Conservation (phyloP, 1,284 basidiomycete species). For the Crucibulum cyathiforme region DNA sequence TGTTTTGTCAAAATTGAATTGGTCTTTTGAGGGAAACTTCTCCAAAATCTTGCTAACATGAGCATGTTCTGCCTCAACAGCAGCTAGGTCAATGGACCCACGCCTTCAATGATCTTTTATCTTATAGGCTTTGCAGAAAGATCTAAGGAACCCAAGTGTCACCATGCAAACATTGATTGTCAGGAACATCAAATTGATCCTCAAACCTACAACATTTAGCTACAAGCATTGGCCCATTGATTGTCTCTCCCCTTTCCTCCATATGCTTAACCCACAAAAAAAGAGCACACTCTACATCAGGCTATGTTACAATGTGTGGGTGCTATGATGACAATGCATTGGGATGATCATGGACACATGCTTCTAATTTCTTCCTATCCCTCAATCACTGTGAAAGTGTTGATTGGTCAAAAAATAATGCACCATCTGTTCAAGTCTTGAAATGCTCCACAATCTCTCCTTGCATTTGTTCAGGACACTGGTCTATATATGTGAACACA, state of each 20-base stretch:
- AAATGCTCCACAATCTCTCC: slow-evolving; percentile 28
- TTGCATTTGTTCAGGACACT: slow-evolving; percentile 24
- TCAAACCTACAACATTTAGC: slow-evolving; percentile 35
- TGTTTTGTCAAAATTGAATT: slow-evolving; percentile 44
- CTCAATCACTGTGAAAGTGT: slow-evolving; percentile 19
- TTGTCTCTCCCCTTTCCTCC: slow-evolving; percentile 26
- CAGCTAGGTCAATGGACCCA: slow-evolving; percentile 34
- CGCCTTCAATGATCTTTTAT: slow-evolving; percentile 35
- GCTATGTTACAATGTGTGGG: slow-evolving; percentile 24
- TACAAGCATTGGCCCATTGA: slow-evolving; percentile 36
- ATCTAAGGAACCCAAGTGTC: slow-evolving; percentile 34
- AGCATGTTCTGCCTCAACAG: slow-evolving; percentile 28
- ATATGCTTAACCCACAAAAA: slow-evolving; percentile 34
- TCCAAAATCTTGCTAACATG: slow-evolving; percentile 17
- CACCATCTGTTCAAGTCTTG: slow-evolving; percentile 7
- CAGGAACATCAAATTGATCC: slow-evolving; percentile 29
- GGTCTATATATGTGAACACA: slow-evolving; percentile 25
- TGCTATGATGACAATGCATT: slow-evolving; percentile 19
- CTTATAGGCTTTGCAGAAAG: slow-evolving; percentile 33
- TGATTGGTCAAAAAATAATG: slow-evolving; percentile 23
- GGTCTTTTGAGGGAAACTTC: slow-evolving; percentile 28
- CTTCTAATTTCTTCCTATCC: slow-evolving; percentile 10
- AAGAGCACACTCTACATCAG: slow-evolving; percentile 39
- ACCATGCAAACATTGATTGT: slow-evolving; percentile 24
- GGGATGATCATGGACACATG: not conserved